phyloP scores from a whole-genome alignment of 1,139 yeast species.

The Lodderomyces theae region DNA sequence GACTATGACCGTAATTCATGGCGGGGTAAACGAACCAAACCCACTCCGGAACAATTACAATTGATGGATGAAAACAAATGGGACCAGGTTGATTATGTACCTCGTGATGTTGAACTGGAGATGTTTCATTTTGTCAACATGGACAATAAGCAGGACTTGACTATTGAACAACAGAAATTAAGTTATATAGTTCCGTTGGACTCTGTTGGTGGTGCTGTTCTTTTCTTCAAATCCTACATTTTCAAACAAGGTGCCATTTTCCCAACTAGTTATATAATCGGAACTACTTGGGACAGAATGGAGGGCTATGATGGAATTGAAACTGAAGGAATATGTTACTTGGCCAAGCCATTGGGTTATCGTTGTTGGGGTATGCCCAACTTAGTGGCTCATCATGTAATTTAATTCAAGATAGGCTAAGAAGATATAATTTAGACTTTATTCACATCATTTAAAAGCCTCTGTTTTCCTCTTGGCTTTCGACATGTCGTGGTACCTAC shows the following conservation, averaged over 20 bases:
- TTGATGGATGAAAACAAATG: slow-evolving; percentile 28
- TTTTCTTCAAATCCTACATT: slow-evolving; percentile 37
- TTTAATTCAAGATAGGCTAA: too few relatives aligned
- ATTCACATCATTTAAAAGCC: too few relatives aligned
- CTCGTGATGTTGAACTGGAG: slow-evolving; percentile 27
- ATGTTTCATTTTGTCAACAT: slow-evolving; percentile 30
- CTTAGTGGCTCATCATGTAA: slow-evolving; percentile 24
- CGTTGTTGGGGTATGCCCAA: slow-evolving; percentile 44
- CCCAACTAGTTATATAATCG: slow-evolving; percentile 43
- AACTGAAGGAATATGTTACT: slow-evolving; percentile 48
- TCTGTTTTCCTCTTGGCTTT: too few relatives aligned
- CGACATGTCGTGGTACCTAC: too few relatives aligned
- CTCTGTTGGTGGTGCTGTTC: slow-evolving; percentile 49
- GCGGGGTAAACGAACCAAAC: slow-evolving; percentile 39
- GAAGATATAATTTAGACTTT: too few relatives aligned
- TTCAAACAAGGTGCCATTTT: slow-evolving; percentile 43
- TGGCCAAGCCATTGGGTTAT: slow-evolving; percentile 41
- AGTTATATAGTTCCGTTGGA: slow-evolving; percentile 30
- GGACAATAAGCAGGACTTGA: slow-evolving; percentile 14
- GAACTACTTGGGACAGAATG: slow-evolving; percentile 42
- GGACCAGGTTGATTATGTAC: slow-evolving; percentile 33
- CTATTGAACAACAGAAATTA: slow-evolving; percentile 12
- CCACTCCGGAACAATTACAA: slow-evolving; percentile 27
- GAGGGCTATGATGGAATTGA: slow-evolving; percentile 54
- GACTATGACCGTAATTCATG: slow-evolving; percentile 46